These are phyloP conservation scores for Linderina pennispora DNA, from an alignment of 192 early-diverging fungal species.

Conservation along the genomic window DNA sequence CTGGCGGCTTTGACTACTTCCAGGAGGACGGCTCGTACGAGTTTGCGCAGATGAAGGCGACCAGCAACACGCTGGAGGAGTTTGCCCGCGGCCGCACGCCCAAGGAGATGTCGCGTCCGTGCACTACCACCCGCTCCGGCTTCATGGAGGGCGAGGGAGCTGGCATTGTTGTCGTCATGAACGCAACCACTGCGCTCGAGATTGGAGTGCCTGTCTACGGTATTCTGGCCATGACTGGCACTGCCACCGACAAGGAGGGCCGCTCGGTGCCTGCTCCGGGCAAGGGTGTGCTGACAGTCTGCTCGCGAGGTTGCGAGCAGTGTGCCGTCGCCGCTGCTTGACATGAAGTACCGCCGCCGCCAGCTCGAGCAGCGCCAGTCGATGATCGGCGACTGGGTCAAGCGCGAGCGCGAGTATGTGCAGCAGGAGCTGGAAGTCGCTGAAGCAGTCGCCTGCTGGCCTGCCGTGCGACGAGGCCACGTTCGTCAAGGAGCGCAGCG, in stretches of 20 bases:
- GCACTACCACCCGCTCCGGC: conserved; percentile 76
- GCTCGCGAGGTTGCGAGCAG: conserved; percentile 67
- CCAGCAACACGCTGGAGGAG: conserved; percentile 76
- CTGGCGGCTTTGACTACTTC: conserved; percentile 86
- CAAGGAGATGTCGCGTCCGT: conserved; percentile 81
- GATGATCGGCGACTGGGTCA: conserved; percentile 21
- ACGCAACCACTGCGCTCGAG: conserved; percentile 70
- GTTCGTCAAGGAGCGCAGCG: conserved; percentile 22
- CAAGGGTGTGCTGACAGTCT: conserved; percentile 83
- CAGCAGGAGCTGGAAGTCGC: conserved; percentile 26
- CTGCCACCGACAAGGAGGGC: conserved; percentile 89
- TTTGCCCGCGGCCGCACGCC: conserved; percentile 78
- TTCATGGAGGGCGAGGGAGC: conserved; percentile 92
- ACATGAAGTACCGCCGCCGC: conserved; percentile 78
- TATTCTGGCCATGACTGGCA: conserved; percentile 77
- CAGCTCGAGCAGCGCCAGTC: conserved; percentile 42
- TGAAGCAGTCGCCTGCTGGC: conserved; percentile 13
- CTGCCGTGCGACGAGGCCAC: conserved; percentile 46
- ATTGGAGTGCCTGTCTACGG: conserved; percentile 90
- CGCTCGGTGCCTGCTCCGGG: conserved; percentile 89
- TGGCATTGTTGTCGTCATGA: conserved; percentile 81
- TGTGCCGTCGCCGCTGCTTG: conserved; percentile 58
- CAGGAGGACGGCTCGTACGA: conserved; percentile 84
- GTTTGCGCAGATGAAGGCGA: conserved; percentile 95
- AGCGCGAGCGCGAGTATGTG: conserved; percentile 23